These are phyloP conservation scores for Globisporangium nagaii DNA, from an alignment of 352 stramenopile species.

Conservation along the genomic window DNA sequence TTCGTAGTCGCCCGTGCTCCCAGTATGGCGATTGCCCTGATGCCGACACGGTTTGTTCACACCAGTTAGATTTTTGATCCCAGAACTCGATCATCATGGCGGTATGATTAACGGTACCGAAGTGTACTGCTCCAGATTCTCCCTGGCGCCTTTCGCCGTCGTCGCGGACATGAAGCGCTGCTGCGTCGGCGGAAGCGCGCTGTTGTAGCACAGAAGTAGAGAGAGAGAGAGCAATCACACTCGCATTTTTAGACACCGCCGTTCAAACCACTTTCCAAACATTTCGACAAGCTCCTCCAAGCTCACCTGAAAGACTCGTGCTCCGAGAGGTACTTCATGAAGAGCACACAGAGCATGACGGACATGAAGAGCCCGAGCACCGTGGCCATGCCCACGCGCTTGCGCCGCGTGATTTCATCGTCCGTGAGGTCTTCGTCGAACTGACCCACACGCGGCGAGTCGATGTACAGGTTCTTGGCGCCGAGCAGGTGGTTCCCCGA, in stretches of 20 bases:
- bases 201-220: too few species aligned
- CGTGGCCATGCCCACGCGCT: slow-evolving; percentile 50
- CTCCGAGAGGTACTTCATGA: slow-evolving; percentile 54
- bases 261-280: not conserved
- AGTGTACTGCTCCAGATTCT: slow-evolving; percentile 75
- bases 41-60: not conserved
- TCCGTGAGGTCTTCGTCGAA: slow-evolving; percentile 39
- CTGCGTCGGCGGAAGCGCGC: slow-evolving; percentile 64
- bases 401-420: slow-evolving; percentile 45
- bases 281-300: not conserved
- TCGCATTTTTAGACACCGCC: too few species aligned
- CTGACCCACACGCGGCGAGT: slow-evolving; percentile 46
- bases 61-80: not conserved
- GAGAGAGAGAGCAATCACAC: too few species aligned
- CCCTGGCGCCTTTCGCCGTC: slow-evolving; percentile 50
- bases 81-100: not conserved
- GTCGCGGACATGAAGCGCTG: slow-evolving; percentile 76
- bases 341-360: slow-evolving; percentile 56
- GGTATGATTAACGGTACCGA: slow-evolving; percentile 16
- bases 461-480: slow-evolving; percentile 57
- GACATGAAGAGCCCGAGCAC: slow-evolving; percentile 52
- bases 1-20: slow-evolving; percentile 53
- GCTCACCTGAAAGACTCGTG: slow-evolving; percentile 68
- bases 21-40: slow-evolving; percentile 53
- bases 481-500: slow-evolving; percentile 38